Evolutionary conservation across 345 rosid genomes (phyloP), one percentile per base, ranked within the genome.

Genomic region (Pistacia vera): DNA sequence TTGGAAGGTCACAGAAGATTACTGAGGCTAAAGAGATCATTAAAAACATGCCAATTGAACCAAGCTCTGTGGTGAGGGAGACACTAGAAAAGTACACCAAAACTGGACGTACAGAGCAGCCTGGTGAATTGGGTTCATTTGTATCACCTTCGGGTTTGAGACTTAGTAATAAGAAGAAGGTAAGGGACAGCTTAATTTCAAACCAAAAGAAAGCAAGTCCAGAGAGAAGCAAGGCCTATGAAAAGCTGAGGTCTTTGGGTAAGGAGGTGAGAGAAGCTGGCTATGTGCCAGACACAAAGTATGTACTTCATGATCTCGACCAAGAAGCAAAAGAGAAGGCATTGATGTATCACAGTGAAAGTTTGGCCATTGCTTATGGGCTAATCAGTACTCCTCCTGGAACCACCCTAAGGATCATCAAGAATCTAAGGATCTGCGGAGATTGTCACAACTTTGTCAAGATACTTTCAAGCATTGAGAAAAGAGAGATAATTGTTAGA

Each of bases 341-440:
- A 74, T 38, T 65, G 77, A 64, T 55, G 71, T 14, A 55, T 74
- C 71, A 55, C 69, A 65, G 77, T 74, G 77, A 65, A 74, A 74
- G 77, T 17, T 54, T 74, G 41, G 71, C 77, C 71, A 54, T 74
- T 74, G 77, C 64, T 54, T 65, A 38, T 9, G 71, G 77, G 63
- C 77, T 74, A n/a, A 63, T 63, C 60, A 55, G 63, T 17, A 65
- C 71, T 33, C 71, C 63, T 38, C 64, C 64, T 9, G 71, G 77
- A 2, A 55, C 71, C 10, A n/a, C 71, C 22, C 61, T 65, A 38
- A 65, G 77, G 38, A 65, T 74, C 35, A 74, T 65, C 10, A 74
- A 74, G 64, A 55, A 74, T 22, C 44, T 74, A 30, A 74, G 77
- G 44, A 74, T 74, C 44, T 74, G 71, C 30, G 56, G 71, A 11